Evolutionary conservation across 164 flowering plant species (phyloP).

Genomic region (Nelumbo lutea): DNA sequence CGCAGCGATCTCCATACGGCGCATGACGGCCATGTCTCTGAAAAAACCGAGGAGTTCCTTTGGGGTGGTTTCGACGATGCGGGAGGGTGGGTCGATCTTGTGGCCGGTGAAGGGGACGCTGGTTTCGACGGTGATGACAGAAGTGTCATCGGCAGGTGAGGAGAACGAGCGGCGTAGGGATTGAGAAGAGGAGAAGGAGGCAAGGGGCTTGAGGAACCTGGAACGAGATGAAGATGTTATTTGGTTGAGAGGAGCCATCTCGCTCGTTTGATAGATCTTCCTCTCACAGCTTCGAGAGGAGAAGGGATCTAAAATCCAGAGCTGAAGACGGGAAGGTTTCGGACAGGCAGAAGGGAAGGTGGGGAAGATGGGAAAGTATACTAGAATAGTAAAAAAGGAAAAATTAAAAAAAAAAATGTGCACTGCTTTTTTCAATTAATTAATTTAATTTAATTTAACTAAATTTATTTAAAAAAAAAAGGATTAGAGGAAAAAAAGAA

Average conservation of each 20-base stretch:
- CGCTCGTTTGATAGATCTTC: neutral
- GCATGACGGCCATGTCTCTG: constrained; percentile 43
- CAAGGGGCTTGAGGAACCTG: constrained; percentile 15
- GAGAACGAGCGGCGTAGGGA: constrained; percentile 26
- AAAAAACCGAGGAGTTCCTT: constrained; percentile 39
- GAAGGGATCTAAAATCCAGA: neutral
- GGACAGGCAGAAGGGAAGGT: neutral
- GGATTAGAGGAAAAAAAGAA: too few relatives aligned
- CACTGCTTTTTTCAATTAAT: too few relatives aligned
- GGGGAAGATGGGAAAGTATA: neutral
- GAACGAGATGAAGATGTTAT: neutral
- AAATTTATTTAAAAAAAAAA: too few relatives aligned
- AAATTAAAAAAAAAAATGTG: too few relatives aligned
- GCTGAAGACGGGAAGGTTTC: neutral
- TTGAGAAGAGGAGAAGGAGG: constrained; percentile 4
- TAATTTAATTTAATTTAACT: too few relatives aligned
- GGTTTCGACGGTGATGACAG: constrained; percentile 47
- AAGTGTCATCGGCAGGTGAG: constrained; percentile 14
- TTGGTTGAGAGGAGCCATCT: neutral
- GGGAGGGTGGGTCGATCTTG: constrained; percentile 52
- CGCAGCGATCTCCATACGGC: constrained; percentile 53
- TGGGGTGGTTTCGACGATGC: constrained; percentile 35
- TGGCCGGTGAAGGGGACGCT: constrained; percentile 54
- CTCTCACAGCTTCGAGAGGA: neutral
- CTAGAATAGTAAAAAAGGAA: too few relatives aligned